Evolutionary conservation across 2,329 filamentous ascomycete genomes (phyloP), one percentile per base, ranked within the genome.

Genomic region (Diaporthe ampelina): DNA sequence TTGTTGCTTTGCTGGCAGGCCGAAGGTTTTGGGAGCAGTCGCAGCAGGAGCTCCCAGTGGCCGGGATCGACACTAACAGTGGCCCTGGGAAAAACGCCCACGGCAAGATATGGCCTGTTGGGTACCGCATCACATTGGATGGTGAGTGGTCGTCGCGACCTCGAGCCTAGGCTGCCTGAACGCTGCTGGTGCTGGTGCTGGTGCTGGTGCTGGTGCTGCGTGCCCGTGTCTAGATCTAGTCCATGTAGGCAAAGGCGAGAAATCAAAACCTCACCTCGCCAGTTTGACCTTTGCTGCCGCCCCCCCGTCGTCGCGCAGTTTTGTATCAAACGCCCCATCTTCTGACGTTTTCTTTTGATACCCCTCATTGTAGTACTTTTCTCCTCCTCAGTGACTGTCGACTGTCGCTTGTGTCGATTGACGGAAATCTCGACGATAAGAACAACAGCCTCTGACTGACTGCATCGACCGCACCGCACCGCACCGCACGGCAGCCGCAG

Each of bases 1-100:
- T 24, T 37, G 52, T n/a, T 75, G 74, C 67, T 61, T 67, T 48
- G 74, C 74, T 74, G 74, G 74, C 74, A 75, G 63, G 63, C 32
- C 21, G 29, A 52, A 75, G 35, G 68, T 61, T 72, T 69, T 73
- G 71, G 72, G 37, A 70, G 68, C 54, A 68, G 52, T 24, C 48
- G 52, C 32, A 63, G 43, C 43, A 65, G 61, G 45, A 54, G 63
- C 63, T 67, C 61, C 63, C 37, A 35, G 52, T 35, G 29, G 29
- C 43, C 43, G 7, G 29, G 11, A 19, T 7, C 26, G 21, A 10
- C 63, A 26, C 63, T 68, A 68, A 68, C 63, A 68, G 63, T 4
- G 17, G 9, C 63, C 15, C 48, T 35, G 9, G 21, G n/a, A 19
- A 50, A 24, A 24, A 1, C 9, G 32, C 29, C 13, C 21, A 4